Base-by-base conservation (phyloP, 306 rosid genomes). In the Rubus parviflorus region DNA sequence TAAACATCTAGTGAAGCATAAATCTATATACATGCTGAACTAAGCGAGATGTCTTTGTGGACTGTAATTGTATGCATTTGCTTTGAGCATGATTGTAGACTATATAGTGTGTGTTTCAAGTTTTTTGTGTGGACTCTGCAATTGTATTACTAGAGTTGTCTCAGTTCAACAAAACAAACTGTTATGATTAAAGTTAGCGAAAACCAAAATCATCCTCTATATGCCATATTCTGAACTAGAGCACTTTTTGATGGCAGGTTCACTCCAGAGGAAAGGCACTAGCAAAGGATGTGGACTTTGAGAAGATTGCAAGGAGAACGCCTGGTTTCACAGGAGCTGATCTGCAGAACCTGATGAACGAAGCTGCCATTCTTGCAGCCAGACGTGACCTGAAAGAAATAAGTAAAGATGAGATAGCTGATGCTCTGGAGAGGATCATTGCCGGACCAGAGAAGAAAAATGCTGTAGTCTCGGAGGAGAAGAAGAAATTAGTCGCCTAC, bases 361-460 rank as follows among this genome's bases (percentile, higher is more conserved):
- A 95, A 78, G 99, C 99, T 37, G 99, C 99, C 80, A 95, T 92
- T 87, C 97, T 95, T 63, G 97, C 99, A 38, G 99, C 99, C 53
- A 85, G 99, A 90, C 97, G 99, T 22, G 97, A 95, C 65, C 96
- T 95, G 69, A 95, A 95, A 84, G 99, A 95, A 87, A 95, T 95
- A 58, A 95, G 99, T 72, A 95, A 95, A 81, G 99, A 95, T 80
- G 99, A 95, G 88, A 95, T 95, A 77, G 85, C 99, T 6, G 99
- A 95, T 81, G 99, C 99, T 3, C 94, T 95, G 78, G 99, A 95
- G 69, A 84, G 98, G 81, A 95, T 95, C 70, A 95, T 95, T 65
- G 99, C 99, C 14, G 99, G 99, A 70, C 99, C 99, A 19, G 99
- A 95, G 84, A 95, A 95, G 98, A 92, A 92, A 83, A 95, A 95